A percentile compares a stretch with the other conserved stretches of the same genome.
These are phyloP conservation scores for Torulaspora globosa DNA, from an alignment of 1,139 yeast species.

Conservation along the genomic window DNA sequence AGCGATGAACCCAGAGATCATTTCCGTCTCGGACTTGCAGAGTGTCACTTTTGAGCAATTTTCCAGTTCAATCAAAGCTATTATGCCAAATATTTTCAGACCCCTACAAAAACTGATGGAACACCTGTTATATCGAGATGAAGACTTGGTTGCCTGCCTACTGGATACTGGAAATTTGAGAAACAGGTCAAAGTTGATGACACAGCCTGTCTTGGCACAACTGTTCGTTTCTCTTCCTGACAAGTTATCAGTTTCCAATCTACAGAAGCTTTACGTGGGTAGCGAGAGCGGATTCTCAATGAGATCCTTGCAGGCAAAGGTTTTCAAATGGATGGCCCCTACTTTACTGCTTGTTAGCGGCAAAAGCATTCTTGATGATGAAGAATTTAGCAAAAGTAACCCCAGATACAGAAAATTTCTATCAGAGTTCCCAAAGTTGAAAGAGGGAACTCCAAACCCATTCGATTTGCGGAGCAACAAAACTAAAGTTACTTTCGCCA, in stretches of 20 bases:
- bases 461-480: constrained; percentile 24
- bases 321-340: constrained; percentile 89
- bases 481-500: constrained; percentile 55
- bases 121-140: constrained; percentile 31
- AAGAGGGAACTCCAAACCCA: constrained; percentile 34
- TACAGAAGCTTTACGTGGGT: constrained; percentile 67
- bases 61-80: constrained; percentile 31
- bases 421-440: constrained; percentile 50
- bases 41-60: constrained; percentile 41
- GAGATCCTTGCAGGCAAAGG: constrained; percentile 77
- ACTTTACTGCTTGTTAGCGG: constrained; percentile 71
- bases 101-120: constrained; percentile 42
- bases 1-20: constrained; percentile 42
- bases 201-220: constrained; percentile 36
- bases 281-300: constrained; percentile 77
- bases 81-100: constrained; percentile 41
- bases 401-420: constrained; percentile 51
- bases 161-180: constrained; percentile 2
- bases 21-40: constrained; percentile 25
- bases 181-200: constrained; percentile 33
- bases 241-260: constrained; percentile 41
- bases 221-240: constrained; percentile 34
- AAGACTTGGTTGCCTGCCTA: constrained; percentile 19
- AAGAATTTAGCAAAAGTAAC: constrained; percentile 37
- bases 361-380: constrained; percentile 45